Evolutionary conservation across 139 green algal species (phyloP).

Genomic region (Micromonas pusilla): DNA sequence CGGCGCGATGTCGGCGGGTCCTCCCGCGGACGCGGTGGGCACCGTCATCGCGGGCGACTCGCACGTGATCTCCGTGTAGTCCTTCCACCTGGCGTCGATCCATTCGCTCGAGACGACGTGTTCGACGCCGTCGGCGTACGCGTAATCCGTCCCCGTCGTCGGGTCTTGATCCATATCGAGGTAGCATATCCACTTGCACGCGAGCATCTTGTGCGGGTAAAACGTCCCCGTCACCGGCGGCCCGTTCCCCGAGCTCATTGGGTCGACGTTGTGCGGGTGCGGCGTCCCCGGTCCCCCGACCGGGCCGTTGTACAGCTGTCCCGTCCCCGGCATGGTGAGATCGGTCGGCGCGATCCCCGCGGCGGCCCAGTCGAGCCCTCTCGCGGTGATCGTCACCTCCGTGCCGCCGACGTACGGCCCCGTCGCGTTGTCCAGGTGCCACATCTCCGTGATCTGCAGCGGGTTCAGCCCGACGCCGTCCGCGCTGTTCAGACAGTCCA

Average conservation of each 20-base stretch:
- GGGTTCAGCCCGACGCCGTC: neutral
- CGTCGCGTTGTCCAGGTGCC: constrained; percentile 16
- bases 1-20: neutral
- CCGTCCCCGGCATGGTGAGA: constrained; percentile 1
- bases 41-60: constrained; percentile 12
- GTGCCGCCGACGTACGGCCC: constrained; percentile 31
- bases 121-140: neutral
- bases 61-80: constrained; percentile 23
- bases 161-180: constrained; percentile 13
- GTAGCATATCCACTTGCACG: neutral
- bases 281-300: constrained; percentile 10
- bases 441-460: neutral
- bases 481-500: constrained; percentile 3
- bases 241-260: constrained; percentile 2
- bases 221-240: constrained; percentile 25
- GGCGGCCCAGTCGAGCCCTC: neutral
- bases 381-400: constrained; percentile 6
- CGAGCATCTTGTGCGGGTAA: constrained; percentile 7
- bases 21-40: neutral
- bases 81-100: constrained; percentile 14
- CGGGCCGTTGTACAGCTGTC: constrained; percentile 16
- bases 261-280: constrained; percentile 16
- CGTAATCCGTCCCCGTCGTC: neutral
- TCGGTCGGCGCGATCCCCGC: neutral
- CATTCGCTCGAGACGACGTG: neutral